Conservation (phyloP, 306 rosid genomes). For the Cucumis cinereus region DNA sequence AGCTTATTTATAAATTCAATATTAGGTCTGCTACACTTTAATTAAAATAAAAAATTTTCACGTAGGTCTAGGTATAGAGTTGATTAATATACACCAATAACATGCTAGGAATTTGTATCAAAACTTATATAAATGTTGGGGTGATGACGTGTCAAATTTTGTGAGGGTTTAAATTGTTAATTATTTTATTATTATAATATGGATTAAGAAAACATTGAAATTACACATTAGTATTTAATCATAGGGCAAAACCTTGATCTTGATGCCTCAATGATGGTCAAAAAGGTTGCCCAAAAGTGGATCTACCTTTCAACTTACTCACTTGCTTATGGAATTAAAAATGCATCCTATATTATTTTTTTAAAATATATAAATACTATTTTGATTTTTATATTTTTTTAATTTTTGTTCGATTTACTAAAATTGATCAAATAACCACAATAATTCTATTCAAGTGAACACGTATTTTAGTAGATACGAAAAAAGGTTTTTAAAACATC, state of each 20-base stretch:
- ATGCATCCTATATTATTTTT: neutral
- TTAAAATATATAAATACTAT: too few species aligned
- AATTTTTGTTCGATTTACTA: too few species aligned
- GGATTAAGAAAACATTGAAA: neutral
- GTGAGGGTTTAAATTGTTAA: neutral
- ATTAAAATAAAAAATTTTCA: neutral
- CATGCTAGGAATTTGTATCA: neutral
- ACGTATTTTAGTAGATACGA: too few species aligned
- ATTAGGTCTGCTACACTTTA: neutral
- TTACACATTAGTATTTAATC: neutral
- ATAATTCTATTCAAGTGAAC: too few species aligned
- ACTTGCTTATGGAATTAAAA: neutral
- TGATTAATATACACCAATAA: neutral
- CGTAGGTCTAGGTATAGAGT: neutral
- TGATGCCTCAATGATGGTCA: slow-evolving; percentile 4
- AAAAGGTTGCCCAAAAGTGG: neutral
- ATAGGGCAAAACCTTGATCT: neutral
- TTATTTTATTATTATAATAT: neutral
- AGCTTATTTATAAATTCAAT: neutral
- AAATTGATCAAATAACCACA: too few species aligned
- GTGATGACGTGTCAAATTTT: neutral
- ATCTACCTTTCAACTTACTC: neutral
- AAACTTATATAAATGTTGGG: neutral
- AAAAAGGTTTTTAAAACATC: too few species aligned
- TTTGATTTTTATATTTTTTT: too few species aligned